Evolutionary conservation across 2,329 filamentous ascomycete species (phyloP), one percentile per base, ranked within the genome.

Genomic region (Coniochaeta sp.): DNA sequence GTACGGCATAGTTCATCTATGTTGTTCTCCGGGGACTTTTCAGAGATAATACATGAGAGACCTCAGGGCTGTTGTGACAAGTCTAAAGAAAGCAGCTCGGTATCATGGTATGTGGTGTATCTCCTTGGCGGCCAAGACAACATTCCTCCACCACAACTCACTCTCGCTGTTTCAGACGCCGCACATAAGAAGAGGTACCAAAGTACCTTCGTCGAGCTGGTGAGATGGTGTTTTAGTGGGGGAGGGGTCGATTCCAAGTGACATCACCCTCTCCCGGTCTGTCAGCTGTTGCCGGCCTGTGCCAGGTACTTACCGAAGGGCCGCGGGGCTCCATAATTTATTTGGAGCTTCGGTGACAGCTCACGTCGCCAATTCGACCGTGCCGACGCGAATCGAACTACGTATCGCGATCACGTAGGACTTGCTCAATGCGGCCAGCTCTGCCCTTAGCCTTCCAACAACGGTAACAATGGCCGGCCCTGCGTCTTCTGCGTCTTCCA

Each of bases 1-100:
- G 71, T 90, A 98, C 34, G 93, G 93, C 95, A 98, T 98, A 19
- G 43, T 24, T 47, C 43, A 3, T 47, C n/a, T 44, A 7, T 44
- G 12, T 58, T 36, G 3, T 4, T 4, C 38, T 40, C n/a, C n/a
- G 38, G 6, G 38, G 4, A 6, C 17, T n/a, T 40, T 19, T n/a
- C 16, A 17, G 11, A 40, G 17, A 47, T 14, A 9, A 24, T 11
- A 40, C 16, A 24, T 47, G 43, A 47, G 43, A 22, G 43, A 24
- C n/a, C 9, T 34, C n/a, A n/a, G n/a, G n/a, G n/a, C n/a, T 34
- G 33, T n/a, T 36, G 5, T 38, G n/a, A 36, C 8, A 28, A 55
- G 17, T 12, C 11, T 22, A 8, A 33, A 19, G 26, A 33, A 6
- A n/a, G 33, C 6, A 33, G 54, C 3, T 8, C 8, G n/a, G n/a